Percentiles rank a stretch among this genome's conserved stretches.
Conservation (phyloP, 177 flowering plant genomes). For the Vitis hybrid region DNA sequence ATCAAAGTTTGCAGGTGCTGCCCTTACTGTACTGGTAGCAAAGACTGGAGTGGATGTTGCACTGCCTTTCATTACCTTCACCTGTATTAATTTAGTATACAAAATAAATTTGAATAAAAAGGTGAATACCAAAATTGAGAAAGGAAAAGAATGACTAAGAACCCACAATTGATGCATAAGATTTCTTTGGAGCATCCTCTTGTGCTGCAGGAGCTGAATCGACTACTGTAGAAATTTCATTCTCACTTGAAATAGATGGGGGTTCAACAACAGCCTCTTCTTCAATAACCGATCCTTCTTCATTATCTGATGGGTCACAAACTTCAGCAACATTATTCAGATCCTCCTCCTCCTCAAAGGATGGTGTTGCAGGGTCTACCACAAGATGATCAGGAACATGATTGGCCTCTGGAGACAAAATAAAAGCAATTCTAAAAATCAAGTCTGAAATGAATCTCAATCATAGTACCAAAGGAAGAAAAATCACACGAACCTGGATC, state of each 20-base stretch:
- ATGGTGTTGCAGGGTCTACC: conserved; percentile 19
- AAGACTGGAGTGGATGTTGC: conserved; percentile 13
- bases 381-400: conserved; percentile 21
- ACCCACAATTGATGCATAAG: conserved; percentile 86
- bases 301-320: conserved; percentile 40
- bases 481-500: conserved; percentile 24
- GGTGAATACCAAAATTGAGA: neutral
- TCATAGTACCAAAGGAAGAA: neutral
- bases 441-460: neutral
- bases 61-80: conserved; percentile 31
- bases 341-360: conserved; percentile 28
- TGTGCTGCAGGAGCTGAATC: conserved; percentile 30
- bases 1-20: conserved; percentile 19
- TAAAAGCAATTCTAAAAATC: neutral
- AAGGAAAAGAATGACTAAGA: neutral
- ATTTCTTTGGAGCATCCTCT: conserved; percentile 63
- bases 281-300: conserved; percentile 40
- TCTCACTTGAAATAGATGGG: conserved; percentile 26
- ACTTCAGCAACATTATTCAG: conserved; percentile 41
- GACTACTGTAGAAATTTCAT: conserved; percentile 21
- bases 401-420: conserved; percentile 25
- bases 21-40: conserved; percentile 22
- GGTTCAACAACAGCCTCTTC: conserved; percentile 36
- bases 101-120: neutral
- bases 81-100: conserved; percentile 17